Evolutionary conservation across 768 basidiomycete species (phyloP), one percentile per base, ranked within the genome.

Genomic region (Mycena metata): DNA sequence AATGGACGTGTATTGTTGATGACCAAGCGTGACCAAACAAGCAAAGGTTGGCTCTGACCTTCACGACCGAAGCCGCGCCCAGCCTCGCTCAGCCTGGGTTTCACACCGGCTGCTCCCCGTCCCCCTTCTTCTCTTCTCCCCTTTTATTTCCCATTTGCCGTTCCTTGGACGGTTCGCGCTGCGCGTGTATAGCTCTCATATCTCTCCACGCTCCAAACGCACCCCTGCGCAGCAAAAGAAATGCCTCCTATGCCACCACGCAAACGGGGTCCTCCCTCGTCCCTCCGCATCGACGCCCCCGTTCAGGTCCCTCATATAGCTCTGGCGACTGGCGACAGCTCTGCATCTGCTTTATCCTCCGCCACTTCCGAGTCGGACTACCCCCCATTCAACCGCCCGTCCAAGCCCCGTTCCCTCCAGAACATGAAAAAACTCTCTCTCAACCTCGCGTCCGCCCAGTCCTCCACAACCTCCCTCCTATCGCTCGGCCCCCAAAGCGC

Each of bases 391-490:
- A 77, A 78, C 54, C 79, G 75, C 59, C 75, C 80, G 65, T 76
- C 81, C 62, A 84, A 80, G 76, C 81, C 83, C 61, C 81, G 82
- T 60, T 80, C 85, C 33, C 76, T 82, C 68, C 85, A 89, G 78
- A 94, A 93, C 77, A 88, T 91, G 86, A 94, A 93, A 84, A 89
- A 89, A 70, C 81, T 94, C 10, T 93, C 91, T 33, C 86, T 94
- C 57, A 85, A 86, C 63, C 86, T 92, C 33, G 85, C 90, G 13
- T 88, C 89, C 7, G 84, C 88, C 35, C 83, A 87, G 69, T 87
- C 89, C 16, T 91, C 91, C 42, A 77, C 83, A 42, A 83, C 79
- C 72, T 89, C 88, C 36, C 82, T 87, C 47, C 81, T 87, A 63
- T 79, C 82, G 60, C 73, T 83, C 51, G 75, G 82, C 26, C 70